These are phyloP conservation scores for Trichomonascus vanleenenianus DNA, from an alignment of 805 yeast genomes.

Conservation along the genomic window DNA sequence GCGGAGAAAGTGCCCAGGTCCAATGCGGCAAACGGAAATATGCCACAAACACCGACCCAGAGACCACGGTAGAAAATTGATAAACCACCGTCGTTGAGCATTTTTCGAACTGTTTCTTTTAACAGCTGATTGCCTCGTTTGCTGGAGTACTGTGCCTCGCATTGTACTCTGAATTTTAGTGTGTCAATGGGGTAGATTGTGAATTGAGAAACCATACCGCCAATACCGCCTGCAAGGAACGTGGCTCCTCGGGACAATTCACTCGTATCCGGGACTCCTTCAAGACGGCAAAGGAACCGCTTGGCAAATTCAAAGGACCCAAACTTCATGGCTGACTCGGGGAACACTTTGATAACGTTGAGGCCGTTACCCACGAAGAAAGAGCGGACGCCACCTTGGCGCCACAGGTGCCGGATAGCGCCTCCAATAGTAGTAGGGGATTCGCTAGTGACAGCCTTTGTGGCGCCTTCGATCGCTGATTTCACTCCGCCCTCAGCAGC, in stretches of 20 bases:
- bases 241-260: conserved; percentile 71
- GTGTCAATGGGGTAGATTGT: conserved; percentile 95
- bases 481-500: conserved; percentile 1
- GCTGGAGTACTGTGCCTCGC: conserved; percentile 68
- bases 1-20: conserved; percentile 91
- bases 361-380: conserved; percentile 95
- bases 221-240: conserved; percentile 90
- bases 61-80: conserved; percentile 79
- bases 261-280: conserved; percentile 64
- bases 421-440: conserved; percentile 47
- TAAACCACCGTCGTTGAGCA: conserved; percentile 76
- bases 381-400: conserved; percentile 78
- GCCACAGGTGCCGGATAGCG: conserved; percentile 75
- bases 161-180: conserved; percentile 84
- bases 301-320: conserved; percentile 91
- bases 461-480: conserved; percentile 3
- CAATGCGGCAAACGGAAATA: conserved; percentile 94
- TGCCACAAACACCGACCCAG: conserved; percentile 86
- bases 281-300: conserved; percentile 59
- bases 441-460: conserved; percentile 19
- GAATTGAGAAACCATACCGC: conserved; percentile 90
- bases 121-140: conserved; percentile 56
- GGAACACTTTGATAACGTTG: conserved; percentile 88
- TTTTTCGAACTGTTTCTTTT: conserved; percentile 59
- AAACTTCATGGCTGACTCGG: conserved; percentile 95